Evolutionary conservation across 1,284 basidiomycete species (phyloP).

Genomic region (Cronartium ribicola): DNA sequence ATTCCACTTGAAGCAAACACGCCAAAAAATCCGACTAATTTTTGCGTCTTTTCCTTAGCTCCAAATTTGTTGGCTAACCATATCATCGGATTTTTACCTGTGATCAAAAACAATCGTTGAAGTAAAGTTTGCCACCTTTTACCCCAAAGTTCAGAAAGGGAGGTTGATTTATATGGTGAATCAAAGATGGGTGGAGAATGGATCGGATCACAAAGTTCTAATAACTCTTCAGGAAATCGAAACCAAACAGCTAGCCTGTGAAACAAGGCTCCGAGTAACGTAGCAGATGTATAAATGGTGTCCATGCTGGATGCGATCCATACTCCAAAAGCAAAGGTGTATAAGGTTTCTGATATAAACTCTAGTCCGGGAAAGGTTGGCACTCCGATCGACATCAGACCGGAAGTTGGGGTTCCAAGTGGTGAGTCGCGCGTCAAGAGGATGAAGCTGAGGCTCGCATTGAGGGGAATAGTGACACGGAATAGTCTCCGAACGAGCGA

Average conservation of each 20-base stretch:
- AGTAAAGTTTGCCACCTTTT: constrained; percentile 55
- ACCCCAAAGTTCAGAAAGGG: constrained; percentile 58
- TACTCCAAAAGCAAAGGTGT: not conserved
- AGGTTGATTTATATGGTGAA: constrained; percentile 56
- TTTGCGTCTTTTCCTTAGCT: not conserved
- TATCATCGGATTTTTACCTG: constrained; percentile 4
- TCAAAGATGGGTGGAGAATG: constrained; percentile 52
- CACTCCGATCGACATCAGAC: constrained; percentile 8
- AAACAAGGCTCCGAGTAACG: not conserved
- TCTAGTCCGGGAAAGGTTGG: not conserved
- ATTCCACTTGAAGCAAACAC: constrained; percentile 23
- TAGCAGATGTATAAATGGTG: constrained; percentile 1
- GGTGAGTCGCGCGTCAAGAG: constrained; percentile 6
- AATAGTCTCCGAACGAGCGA: constrained; percentile 2
- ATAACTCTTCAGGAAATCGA: not conserved
- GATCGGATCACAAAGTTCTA: constrained; percentile 17
- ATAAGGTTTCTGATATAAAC: constrained; percentile 13
- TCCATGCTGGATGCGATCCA: constrained; percentile 19
- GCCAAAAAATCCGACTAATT: constrained; percentile 12
- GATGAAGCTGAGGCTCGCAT: not conserved
- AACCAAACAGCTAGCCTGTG: not conserved
- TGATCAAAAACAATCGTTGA: constrained; percentile 9
- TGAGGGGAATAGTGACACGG: constrained; percentile 9
- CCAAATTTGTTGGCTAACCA: constrained; percentile 1
- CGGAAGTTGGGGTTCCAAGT: constrained; percentile 5